phyloP scores from a whole-genome alignment of 805 yeast genomes.

The Candida suzukii region DNA sequence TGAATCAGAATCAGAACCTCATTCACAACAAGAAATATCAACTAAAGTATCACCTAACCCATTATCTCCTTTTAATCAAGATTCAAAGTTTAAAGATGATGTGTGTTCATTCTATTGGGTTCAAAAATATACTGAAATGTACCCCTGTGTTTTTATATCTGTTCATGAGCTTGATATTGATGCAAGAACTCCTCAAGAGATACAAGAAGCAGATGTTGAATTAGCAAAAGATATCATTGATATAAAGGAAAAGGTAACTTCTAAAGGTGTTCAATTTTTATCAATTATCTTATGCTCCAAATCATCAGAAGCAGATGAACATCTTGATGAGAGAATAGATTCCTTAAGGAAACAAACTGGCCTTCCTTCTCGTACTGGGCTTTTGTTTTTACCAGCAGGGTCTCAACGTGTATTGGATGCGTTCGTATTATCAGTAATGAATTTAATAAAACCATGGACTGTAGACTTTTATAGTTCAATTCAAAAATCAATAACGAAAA shows the following conservation, averaged over 20 bases:
- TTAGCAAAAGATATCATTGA: conserved; percentile 30
- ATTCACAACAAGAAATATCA: background rate
- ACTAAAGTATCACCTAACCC: conserved; percentile 10
- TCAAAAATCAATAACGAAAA: conserved; percentile 34
- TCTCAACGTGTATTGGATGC: conserved; percentile 31
- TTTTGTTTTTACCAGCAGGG: conserved; percentile 35
- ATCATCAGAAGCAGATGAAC: conserved; percentile 22
- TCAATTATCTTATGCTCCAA: conserved; percentile 27
- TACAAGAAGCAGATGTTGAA: conserved; percentile 21
- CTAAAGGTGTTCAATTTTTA: conserved; percentile 26
- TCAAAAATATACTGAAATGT: conserved; percentile 36
- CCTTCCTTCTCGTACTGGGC: conserved; percentile 36
- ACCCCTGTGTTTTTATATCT: conserved; percentile 42
- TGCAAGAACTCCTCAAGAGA: conserved; percentile 14
- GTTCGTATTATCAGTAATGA: conserved; percentile 32
- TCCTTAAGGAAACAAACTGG: conserved; percentile 34
- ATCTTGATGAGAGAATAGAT: conserved; percentile 28
- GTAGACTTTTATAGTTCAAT: conserved; percentile 36
- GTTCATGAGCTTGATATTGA: conserved; percentile 34
- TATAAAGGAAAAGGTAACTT: conserved; percentile 24
- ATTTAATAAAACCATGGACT: conserved; percentile 32
- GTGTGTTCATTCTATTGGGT: conserved; percentile 44
- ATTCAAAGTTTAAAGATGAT: conserved; percentile 33
- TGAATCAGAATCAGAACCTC: conserved; percentile 2
- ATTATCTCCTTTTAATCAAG: conserved; percentile 38